Percentiles rank a stretch among this genome's conserved stretches.
These are phyloP conservation scores for Rheum nobile DNA, from an alignment of 148 eudicot genomes.

Conservation along the genomic window DNA sequence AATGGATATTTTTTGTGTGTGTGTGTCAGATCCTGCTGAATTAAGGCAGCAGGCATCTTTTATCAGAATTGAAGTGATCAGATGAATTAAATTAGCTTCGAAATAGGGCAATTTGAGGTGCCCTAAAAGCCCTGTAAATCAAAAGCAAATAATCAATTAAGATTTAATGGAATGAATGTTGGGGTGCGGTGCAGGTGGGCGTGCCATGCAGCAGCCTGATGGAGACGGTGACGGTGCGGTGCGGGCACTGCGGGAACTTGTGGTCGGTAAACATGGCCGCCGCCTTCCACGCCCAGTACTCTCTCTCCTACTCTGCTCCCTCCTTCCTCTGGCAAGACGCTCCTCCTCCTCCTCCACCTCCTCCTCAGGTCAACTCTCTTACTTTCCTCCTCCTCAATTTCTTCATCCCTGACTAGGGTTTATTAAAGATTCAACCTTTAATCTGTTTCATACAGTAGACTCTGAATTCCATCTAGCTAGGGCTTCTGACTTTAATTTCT, in stretches of 20 bases:
- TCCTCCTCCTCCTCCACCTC: not conserved
- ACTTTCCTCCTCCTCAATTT: not conserved
- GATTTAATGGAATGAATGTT: not conserved
- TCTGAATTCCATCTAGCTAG: no score
- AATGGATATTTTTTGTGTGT: not conserved
- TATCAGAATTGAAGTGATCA: not conserved
- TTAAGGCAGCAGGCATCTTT: slow-evolving; percentile 4
- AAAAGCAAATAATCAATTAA: no score
- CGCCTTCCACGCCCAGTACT: not conserved
- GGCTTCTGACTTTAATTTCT: no score
- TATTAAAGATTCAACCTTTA: not conserved
- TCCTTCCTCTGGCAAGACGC: slow-evolving; percentile 2
- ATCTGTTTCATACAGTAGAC: no score
- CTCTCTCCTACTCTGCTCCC: slow-evolving; percentile 1
- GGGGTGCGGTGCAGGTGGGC: slow-evolving; percentile 35
- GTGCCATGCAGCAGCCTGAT: slow-evolving; percentile 52
- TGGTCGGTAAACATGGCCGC: slow-evolving; percentile 12
- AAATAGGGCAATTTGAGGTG: not conserved
- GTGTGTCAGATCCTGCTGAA: slow-evolving; percentile 1
- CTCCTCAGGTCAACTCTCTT: not conserved
- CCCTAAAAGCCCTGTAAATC: not conserved
- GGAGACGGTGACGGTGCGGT: slow-evolving; percentile 64
- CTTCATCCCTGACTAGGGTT: not conserved
- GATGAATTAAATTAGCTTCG: not conserved
- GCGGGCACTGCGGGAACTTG: slow-evolving; percentile 57